These are phyloP conservation scores for Coemansia furcata DNA, from an alignment of 192 early-diverging fungal genomes.

Conservation along the genomic window DNA sequence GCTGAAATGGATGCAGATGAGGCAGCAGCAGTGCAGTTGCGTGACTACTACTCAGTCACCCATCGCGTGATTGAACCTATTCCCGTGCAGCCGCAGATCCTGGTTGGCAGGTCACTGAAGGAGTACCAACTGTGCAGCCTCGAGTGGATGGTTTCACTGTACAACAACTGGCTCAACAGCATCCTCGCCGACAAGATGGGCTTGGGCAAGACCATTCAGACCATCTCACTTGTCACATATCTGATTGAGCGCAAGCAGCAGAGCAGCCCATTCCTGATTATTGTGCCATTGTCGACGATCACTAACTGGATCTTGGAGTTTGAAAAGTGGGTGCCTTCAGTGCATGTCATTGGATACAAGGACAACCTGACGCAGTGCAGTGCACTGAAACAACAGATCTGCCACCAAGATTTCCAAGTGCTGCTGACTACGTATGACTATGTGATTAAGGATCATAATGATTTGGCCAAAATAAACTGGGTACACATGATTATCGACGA, in stretches of 20 bases:
- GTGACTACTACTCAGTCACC: constrained; percentile 84
- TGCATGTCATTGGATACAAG: constrained; percentile 90
- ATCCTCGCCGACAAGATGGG: constrained; percentile 98
- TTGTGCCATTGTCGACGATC: constrained; percentile 94
- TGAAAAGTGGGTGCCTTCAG: constrained; percentile 94
- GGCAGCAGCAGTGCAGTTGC: constrained; percentile 31
- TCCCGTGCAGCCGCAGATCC: constrained; percentile 74
- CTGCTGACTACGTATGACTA: constrained; percentile 97
- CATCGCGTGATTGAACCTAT: constrained; percentile 85
- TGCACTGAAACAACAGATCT: constrained; percentile 68
- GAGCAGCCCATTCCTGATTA: constrained; percentile 92
- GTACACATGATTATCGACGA: constrained; percentile 98
- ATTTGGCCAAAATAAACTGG: constrained; percentile 91
- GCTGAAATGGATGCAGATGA: constrained; percentile 42
- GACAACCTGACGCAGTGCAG: constrained; percentile 75
- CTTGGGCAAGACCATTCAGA: constrained; percentile 88
- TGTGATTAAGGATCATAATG: constrained; percentile 83
- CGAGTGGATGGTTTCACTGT: constrained; percentile 99
- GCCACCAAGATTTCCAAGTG: constrained; percentile 84
- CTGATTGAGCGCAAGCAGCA: constrained; percentile 93
- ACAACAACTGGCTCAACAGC: constrained; percentile 97
- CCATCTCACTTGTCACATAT: constrained; percentile 93
- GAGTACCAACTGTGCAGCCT: constrained; percentile 96
- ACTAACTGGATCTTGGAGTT: constrained; percentile 98
- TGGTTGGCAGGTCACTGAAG: constrained; percentile 92